Percentiles rank a stretch among this genome's conserved stretches.
Evolutionary conservation across 2,329 filamentous ascomycete genomes (phyloP).

Genomic region (Dactylellina drechsleri): DNA sequence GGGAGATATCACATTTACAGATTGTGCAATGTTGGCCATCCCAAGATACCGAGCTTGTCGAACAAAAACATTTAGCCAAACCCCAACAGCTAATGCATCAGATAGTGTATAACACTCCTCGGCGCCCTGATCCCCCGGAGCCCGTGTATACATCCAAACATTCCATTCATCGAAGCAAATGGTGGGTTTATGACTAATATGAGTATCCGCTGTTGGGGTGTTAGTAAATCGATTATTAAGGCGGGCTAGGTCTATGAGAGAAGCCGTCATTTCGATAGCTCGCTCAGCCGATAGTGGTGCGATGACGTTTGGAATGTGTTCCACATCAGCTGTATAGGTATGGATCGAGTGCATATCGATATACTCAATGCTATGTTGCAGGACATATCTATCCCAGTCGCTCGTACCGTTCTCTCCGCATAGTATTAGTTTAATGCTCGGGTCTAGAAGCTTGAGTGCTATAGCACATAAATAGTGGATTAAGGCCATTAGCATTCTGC

Average conservation of each 20-base stretch:
- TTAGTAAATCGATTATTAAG: constrained; percentile 68
- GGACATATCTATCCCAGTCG: constrained; percentile 77
- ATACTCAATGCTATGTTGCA: constrained; percentile 74
- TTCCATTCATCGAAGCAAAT: constrained; percentile 91
- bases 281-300: constrained; percentile 77
- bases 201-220: constrained; percentile 51
- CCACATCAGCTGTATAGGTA: constrained; percentile 72
- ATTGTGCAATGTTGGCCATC: constrained; percentile 83
- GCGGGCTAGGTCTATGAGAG: constrained; percentile 77
- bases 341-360: constrained; percentile 86
- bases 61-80: constrained; percentile 81
- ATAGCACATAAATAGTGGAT: neutral
- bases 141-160: constrained; percentile 78
- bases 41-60: constrained; percentile 76
- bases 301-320: constrained; percentile 67
- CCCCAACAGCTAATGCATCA: constrained; percentile 77
- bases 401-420: constrained; percentile 77
- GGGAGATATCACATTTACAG: constrained; percentile 80
- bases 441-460: constrained; percentile 75
- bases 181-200: constrained; percentile 71
- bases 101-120: constrained; percentile 80
- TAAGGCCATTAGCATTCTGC: neutral
- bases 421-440: constrained; percentile 74
- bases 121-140: constrained; percentile 75
- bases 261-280: constrained; percentile 75